These are phyloP conservation scores for Suillus discolor DNA, from an alignment of 768 basidiomycete genomes.

Conservation along the genomic window DNA sequence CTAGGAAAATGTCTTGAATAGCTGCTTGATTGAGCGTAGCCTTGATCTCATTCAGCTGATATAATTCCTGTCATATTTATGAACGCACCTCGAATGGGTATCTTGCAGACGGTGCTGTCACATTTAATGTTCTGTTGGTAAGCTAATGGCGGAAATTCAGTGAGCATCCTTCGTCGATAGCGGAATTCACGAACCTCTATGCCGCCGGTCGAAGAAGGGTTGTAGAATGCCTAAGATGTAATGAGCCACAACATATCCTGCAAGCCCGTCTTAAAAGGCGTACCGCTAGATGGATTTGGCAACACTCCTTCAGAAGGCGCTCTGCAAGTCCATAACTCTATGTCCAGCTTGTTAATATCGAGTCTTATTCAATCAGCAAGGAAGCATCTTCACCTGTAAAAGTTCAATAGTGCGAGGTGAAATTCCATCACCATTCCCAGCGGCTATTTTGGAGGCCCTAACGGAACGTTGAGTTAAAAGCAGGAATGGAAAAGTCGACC, in stretches of 20 bases:
- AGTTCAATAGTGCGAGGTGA: constrained; percentile 40
- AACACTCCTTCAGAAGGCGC: constrained; percentile 58
- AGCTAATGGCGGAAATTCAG: constrained; percentile 41
- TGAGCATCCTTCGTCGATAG: not conserved
- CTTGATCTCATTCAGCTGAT: constrained; percentile 18
- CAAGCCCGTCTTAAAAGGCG: constrained; percentile 20
- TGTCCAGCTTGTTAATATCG: not conserved
- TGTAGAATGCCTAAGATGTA: constrained; percentile 66
- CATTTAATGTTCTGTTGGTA: constrained; percentile 60
- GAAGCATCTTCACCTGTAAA: constrained; percentile 38
- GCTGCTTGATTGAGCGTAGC: constrained; percentile 35
- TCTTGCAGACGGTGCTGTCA: constrained; percentile 60
- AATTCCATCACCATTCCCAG: constrained; percentile 32
- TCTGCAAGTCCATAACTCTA: constrained; percentile 80
- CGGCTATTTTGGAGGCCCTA: constrained; percentile 19
- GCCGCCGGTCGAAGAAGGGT: constrained; percentile 60
- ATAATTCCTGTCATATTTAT: not conserved
- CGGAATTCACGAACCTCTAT: constrained; percentile 50
- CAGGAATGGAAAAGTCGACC: constrained; percentile 1
- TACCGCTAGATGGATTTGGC: constrained; percentile 69
- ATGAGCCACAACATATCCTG: not conserved
- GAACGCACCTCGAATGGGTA: constrained; percentile 67
- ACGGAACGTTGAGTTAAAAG: not conserved
- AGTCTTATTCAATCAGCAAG: not conserved
- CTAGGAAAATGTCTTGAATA: constrained; percentile 37